Percentiles rank a stretch among this genome's conserved stretches.
phyloP scores from a whole-genome alignment of 1,284 basidiomycete species.

The Leucocoprinus gongylophorus region DNA sequence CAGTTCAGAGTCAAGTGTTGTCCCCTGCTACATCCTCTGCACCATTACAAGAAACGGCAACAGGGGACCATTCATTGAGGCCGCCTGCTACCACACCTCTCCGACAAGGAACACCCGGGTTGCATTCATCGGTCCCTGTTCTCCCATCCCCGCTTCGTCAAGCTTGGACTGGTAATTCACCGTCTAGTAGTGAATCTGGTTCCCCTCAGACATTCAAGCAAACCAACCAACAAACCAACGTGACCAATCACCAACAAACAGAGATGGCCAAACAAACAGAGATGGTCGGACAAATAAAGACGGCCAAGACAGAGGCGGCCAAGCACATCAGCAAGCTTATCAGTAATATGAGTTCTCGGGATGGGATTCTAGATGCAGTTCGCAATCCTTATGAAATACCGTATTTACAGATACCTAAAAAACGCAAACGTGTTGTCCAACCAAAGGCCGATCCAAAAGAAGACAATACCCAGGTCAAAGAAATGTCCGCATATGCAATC shows the following conservation, averaged over 20 bases:
- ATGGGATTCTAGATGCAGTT: slow-evolving; percentile 43
- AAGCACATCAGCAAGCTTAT: slow-evolving; percentile 57
- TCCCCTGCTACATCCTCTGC: slow-evolving; percentile 22
- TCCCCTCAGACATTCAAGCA: slow-evolving; percentile 2
- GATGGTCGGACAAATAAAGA: slow-evolving; percentile 50
- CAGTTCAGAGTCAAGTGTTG: slow-evolving; percentile 15
- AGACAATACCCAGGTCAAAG: slow-evolving; percentile 26
- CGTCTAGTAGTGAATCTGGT: slow-evolving; percentile 28
- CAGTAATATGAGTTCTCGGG: slow-evolving; percentile 55
- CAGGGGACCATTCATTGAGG: slow-evolving; percentile 13
- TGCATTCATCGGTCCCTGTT: slow-evolving; percentile 46
- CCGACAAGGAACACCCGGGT: slow-evolving; percentile 39
- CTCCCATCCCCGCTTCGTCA: slow-evolving; percentile 64
- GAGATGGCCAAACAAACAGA: slow-evolving; percentile 41
- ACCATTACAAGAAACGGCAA: slow-evolving; percentile 18
- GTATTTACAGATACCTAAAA: too few species aligned
- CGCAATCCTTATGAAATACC: slow-evolving; percentile 66
- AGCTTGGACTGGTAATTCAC: slow-evolving; percentile 45
- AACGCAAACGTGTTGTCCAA: slow-evolving; percentile 29
- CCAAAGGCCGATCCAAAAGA: slow-evolving; percentile 21
- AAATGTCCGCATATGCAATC: slow-evolving; percentile 51
- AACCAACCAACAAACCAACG: too few species aligned
- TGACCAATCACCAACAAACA: too few species aligned
- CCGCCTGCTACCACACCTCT: slow-evolving; percentile 18
- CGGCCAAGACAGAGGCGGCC: slow-evolving; percentile 39